Evolutionary conservation across 371 early-diverging fungal genomes (phyloP), one percentile per base, ranked within the genome.

Genomic region (Syncephalastrum monosporum): DNA sequence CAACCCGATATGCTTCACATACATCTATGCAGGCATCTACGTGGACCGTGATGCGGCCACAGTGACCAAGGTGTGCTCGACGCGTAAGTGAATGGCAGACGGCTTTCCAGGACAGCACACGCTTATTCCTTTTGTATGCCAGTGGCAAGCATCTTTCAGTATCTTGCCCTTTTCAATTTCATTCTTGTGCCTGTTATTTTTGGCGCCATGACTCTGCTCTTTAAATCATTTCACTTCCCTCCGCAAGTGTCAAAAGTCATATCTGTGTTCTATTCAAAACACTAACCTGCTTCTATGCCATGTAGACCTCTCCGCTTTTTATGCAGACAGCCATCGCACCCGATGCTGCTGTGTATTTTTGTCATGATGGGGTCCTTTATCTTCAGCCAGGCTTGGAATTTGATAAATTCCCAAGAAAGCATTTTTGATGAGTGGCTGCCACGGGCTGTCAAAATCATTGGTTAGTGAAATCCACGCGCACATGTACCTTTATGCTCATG

Each of bases 381-480:
- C 10, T 72, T 72, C 19, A 76, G 67, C 50, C 74, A 76, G 47
- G 80, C 80, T 4, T 79, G 80, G 80, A 74, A 79, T 42, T 25
- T 79, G 43, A 63, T 79, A 27, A 70, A 72, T 46, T 74, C 68
- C 14, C 71, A 76, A 47, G 65, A 68, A 10, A 72, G 61, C 29
- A 72, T 75, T 12, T 76, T 79, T 58, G 65, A 74, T 41, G 64
- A 66, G 45, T 75, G 75, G 76, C 56, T 79, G 4, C 74, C 79
- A 14, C 65, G 75, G 4, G 72, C 71, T 0, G 74, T 66, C 4
- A 79, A 72, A 23, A 66, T 79, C 5, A 63, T 79, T 15, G 80
- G 79, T 69, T 67, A 63, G 23, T 27, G 6, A 33, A 21, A 3
- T 5, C 24, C 13, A n/a, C 2, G 41, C 13, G 16, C 21, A 46